Percentiles rank a stretch among this genome's conserved stretches.
Conservation (phyloP, 345 rosid species). For the Tarenaya hassleriana region DNA sequence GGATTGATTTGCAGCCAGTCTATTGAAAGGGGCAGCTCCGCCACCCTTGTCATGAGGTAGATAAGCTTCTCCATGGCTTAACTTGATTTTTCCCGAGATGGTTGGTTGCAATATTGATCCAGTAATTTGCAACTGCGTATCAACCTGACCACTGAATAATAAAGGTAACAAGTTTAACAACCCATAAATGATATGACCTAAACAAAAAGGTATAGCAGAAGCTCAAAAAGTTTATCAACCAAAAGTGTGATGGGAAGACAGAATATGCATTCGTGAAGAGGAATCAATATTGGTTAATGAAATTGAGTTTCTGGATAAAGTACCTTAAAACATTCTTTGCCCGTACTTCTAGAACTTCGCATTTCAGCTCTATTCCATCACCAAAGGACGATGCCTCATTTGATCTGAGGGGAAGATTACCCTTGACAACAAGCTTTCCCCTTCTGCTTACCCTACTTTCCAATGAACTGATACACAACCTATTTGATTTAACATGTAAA, state of each 20-base stretch:
- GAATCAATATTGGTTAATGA: constrained; percentile 2
- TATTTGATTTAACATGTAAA: constrained; percentile 77
- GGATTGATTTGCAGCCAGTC: constrained; percentile 64
- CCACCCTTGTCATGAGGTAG: constrained; percentile 95
- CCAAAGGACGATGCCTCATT: constrained; percentile 55
- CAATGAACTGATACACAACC: constrained; percentile 64
- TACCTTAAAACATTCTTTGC: constrained; percentile 90
- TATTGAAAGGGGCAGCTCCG: constrained; percentile 62
- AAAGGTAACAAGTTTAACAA: constrained; percentile 12
- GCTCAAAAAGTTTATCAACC: constrained; percentile 3
- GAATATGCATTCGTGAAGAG: neutral
- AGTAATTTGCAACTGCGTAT: constrained; percentile 77
- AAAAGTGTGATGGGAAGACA: neutral
- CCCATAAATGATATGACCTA: neutral
- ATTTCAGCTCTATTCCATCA: constrained; percentile 88
- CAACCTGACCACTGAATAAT: constrained; percentile 88
- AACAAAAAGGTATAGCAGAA: constrained; percentile 11
- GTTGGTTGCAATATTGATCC: constrained; percentile 95
- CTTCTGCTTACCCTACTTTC: constrained; percentile 90
- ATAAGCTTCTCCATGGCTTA: constrained; percentile 99
- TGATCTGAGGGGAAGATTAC: constrained; percentile 80
- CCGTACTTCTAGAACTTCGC: constrained; percentile 91
- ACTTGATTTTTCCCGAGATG: constrained; percentile 85
- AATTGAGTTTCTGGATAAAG: neutral
- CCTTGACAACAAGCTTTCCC: constrained; percentile 81